phyloP scores from a whole-genome alignment of 495 filamentous ascomycete species.

The Aspergillus asperescens region DNA sequence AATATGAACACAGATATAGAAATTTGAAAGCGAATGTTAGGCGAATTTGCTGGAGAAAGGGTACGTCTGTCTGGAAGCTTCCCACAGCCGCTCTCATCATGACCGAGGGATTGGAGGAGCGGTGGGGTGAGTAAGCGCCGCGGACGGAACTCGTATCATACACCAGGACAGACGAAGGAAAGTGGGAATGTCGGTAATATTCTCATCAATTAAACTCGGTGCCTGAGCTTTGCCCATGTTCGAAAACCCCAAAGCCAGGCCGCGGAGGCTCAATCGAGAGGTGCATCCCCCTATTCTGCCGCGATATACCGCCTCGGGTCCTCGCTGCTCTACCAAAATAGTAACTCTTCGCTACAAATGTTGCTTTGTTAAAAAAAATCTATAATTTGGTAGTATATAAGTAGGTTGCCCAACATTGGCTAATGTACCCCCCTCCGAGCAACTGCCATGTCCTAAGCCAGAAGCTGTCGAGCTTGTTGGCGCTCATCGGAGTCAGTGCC shows the following conservation, averaged over 20 bases:
- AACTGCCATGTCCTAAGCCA: not conserved
- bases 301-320: constrained; percentile 1
- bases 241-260: not conserved
- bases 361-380: not conserved
- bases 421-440: not conserved
- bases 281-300: constrained; percentile 13
- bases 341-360: no score
- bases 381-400: constrained; percentile 1
- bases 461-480: constrained; percentile 13
- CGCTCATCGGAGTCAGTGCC: constrained; percentile 19
- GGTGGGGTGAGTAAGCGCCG: constrained; percentile 12
- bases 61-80: constrained; percentile 25
- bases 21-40: constrained; percentile 5
- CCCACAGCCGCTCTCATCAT: constrained; percentile 31
- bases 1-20: not conserved
- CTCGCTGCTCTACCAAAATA: not conserved
- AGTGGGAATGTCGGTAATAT: not conserved
- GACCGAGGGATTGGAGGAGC: constrained; percentile 17
- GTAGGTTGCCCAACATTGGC: not conserved
- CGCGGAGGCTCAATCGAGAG: not conserved
- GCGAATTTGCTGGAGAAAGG: constrained; percentile 17
- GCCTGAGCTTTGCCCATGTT: constrained; percentile 7
- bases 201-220: not conserved
- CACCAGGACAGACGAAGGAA: not conserved
- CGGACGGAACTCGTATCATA: constrained; percentile 11